phyloP scores from a whole-genome alignment of 2,329 filamentous ascomycete genomes.

The Botryotinia convoluta region DNA sequence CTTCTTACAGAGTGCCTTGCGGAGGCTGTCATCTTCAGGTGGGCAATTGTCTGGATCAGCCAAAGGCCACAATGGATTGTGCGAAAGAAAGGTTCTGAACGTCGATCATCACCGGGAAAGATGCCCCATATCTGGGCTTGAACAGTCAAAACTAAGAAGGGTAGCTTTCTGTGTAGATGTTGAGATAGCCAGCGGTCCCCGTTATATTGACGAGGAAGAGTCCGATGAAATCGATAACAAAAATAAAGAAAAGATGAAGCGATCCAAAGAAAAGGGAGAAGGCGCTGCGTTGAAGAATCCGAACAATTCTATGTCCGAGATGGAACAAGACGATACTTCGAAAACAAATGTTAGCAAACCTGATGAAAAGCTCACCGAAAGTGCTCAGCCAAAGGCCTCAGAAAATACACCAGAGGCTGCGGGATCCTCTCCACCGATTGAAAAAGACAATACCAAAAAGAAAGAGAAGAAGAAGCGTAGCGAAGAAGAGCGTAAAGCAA shows the following conservation, averaged over 20 bases:
- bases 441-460: slow-evolving; percentile 59
- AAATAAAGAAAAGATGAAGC: slow-evolving; percentile 60
- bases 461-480: slow-evolving; percentile 96
- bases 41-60: slow-evolving; percentile 40
- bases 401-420: slow-evolving; percentile 14
- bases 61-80: slow-evolving; percentile 63
- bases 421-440: slow-evolving; percentile 28
- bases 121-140: slow-evolving; percentile 75
- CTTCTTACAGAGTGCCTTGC: slow-evolving; percentile 77
- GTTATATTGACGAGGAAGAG: slow-evolving; percentile 67
- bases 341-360: slow-evolving; percentile 39
- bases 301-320: slow-evolving; percentile 57
- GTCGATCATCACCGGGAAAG: slow-evolving; percentile 76
- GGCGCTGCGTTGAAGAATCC: slow-evolving; percentile 70
- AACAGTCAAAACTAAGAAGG: slow-evolving; percentile 75
- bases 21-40: slow-evolving; percentile 68
- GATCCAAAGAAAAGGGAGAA: slow-evolving; percentile 67
- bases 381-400: slow-evolving; percentile 41
- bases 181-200: slow-evolving; percentile 86
- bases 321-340: slow-evolving; percentile 46
- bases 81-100: slow-evolving; percentile 80
- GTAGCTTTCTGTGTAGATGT: slow-evolving; percentile 97
- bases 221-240: slow-evolving; percentile 48
- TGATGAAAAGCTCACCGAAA: slow-evolving; percentile 43
- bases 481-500: slow-evolving; percentile 86